Conservation (phyloP, 192 early-diverging fungal species). For the Backusella mclennaniae region DNA sequence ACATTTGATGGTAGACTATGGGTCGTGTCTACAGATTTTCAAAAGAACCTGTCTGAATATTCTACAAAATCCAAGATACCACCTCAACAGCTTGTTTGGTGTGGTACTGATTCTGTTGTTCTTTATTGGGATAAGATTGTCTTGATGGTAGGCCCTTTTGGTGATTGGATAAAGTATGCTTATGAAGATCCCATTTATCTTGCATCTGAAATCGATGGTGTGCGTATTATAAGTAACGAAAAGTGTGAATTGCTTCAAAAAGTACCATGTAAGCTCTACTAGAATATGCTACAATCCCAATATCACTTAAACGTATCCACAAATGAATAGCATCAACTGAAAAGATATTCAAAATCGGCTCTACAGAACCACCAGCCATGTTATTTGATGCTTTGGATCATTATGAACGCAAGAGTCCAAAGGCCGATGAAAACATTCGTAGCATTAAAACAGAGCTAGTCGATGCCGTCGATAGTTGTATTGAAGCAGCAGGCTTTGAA, state of each 20-base stretch:
- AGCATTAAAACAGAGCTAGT: constrained; percentile 78
- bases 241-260: constrained; percentile 86
- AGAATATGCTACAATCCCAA: neutral
- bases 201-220: constrained; percentile 89
- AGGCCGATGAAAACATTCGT: constrained; percentile 95
- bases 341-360: constrained; percentile 92
- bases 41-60: constrained; percentile 88
- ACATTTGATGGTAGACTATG: constrained; percentile 75
- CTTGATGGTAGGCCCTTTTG: constrained; percentile 91
- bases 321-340: constrained; percentile 59
- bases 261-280: constrained; percentile 67
- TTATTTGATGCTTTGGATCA: constrained; percentile 81
- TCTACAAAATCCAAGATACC: constrained; percentile 58
- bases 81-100: constrained; percentile 84
- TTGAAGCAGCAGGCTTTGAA: constrained; percentile 92
- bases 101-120: constrained; percentile 93
- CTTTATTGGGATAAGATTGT: constrained; percentile 81
- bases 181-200: constrained; percentile 82
- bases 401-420: constrained; percentile 63
- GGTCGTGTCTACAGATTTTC: constrained; percentile 96
- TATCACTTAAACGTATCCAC: neutral
- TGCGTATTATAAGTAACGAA: constrained; percentile 82
- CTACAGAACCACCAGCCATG: constrained; percentile 90
- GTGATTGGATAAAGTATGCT: constrained; percentile 78
- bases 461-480: constrained; percentile 87